Evolutionary conservation across 345 rosid genomes (phyloP).

Genomic region (Acer negundo): DNA sequence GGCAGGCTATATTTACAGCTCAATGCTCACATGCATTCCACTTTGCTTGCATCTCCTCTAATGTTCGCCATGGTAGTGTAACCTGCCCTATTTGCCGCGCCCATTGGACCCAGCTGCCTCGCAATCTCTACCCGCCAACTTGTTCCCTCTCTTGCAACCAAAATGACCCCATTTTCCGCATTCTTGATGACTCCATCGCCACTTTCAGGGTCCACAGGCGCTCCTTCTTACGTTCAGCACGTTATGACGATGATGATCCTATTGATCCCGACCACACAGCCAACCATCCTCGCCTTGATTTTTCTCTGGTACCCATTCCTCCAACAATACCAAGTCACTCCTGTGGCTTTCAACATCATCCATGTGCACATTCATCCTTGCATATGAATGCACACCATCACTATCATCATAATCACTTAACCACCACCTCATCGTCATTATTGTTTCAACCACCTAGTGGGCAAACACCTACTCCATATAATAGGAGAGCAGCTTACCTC

Average conservation of each 20-base stretch:
- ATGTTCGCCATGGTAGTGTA: slow-evolving; percentile 84
- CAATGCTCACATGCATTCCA: slow-evolving; percentile 92
- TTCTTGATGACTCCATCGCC: slow-evolving; percentile 80
- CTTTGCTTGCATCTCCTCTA: slow-evolving; percentile 77
- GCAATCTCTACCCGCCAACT: slow-evolving; percentile 49
- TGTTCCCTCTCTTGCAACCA: slow-evolving; percentile 54
- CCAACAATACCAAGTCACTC: slow-evolving; percentile 36
- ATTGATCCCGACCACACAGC: slow-evolving; percentile 51
- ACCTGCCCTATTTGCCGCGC: slow-evolving; percentile 94
- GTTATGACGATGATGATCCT: slow-evolving; percentile 85
- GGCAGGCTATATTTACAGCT: slow-evolving; percentile 81
- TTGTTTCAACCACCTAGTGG: slow-evolving; percentile 30
- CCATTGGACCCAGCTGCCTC: slow-evolving; percentile 90
- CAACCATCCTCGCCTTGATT: slow-evolving; percentile 53
- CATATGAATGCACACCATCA: slow-evolving; percentile 30
- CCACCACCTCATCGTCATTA: slow-evolving; percentile 37
- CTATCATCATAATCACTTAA: slow-evolving; percentile 32
- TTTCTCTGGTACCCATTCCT: slow-evolving; percentile 50
- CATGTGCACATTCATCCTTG: slow-evolving; percentile 31
- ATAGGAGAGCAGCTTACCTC: slow-evolving; percentile 55
- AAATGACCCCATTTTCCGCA: slow-evolving; percentile 64
- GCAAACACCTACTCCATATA: slow-evolving; percentile 26
- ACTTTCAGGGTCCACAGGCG: slow-evolving; percentile 72
- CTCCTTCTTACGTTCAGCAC: slow-evolving; percentile 74
- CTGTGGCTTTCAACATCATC: slow-evolving; percentile 35